A percentile compares a stretch with the other conserved stretches of the same genome.
Conservation (phyloP, 2,329 filamentous ascomycete species). For the Curvularia hawaiiensis region DNA sequence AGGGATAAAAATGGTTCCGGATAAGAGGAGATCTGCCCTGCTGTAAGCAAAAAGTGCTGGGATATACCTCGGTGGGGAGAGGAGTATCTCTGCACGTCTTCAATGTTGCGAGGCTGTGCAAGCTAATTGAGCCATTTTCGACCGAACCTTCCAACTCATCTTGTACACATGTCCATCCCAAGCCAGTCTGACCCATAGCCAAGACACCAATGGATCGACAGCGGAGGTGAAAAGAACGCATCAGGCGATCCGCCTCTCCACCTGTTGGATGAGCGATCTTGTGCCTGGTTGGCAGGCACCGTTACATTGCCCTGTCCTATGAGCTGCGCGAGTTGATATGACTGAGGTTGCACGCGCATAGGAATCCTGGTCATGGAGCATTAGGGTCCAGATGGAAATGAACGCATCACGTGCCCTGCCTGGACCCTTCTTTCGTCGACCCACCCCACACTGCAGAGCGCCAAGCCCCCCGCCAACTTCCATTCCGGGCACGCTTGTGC, state of each 20-base stretch:
- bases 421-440: conserved; percentile 4
- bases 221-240: conserved; percentile 12
- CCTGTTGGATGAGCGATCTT: neutral
- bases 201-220: conserved; percentile 8
- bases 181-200: conserved; percentile 7
- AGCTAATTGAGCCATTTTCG: conserved; percentile 10
- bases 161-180: conserved; percentile 1
- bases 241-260: conserved; percentile 3
- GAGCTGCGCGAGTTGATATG: too few relatives aligned
- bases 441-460: conserved; percentile 9
- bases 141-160: neutral
- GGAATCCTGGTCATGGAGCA: too few relatives aligned
- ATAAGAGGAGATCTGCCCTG: neutral
- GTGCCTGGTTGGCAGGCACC: neutral
- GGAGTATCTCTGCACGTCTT: neutral
- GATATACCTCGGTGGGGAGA: neutral
- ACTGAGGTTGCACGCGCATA: too few relatives aligned
- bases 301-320: neutral
- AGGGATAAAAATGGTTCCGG: neutral
- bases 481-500: neutral
- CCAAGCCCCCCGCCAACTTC: neutral
- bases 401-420: conserved; percentile 8
- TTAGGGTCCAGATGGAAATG: neutral
- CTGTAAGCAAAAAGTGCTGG: neutral
- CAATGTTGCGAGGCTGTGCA: conserved; percentile 10